Percentiles rank a stretch among this genome's conserved stretches.
Conservation (phyloP, 345 rosid genomes). For the Hibiscus mutabilis region DNA sequence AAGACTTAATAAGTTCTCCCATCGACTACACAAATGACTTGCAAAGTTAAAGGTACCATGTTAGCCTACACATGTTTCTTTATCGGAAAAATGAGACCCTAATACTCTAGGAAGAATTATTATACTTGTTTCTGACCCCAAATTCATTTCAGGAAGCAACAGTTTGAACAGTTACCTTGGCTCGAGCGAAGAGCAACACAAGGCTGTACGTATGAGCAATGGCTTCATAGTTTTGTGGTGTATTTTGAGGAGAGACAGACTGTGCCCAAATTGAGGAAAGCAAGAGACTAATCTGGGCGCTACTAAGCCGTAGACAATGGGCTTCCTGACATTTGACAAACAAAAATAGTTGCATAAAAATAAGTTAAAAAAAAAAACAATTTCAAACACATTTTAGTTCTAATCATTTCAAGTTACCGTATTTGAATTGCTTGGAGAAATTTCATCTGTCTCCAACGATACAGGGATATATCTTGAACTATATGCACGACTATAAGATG, state of each 20-base stretch:
- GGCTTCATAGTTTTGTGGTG: constrained; percentile 87
- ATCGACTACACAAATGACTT: neutral
- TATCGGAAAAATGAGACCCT: neutral
- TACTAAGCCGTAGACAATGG: constrained; percentile 70
- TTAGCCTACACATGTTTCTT: neutral
- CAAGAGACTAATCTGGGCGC: constrained; percentile 85
- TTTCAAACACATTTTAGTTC: neutral
- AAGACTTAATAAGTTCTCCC: neutral
- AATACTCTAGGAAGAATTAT: neutral
- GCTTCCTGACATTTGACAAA: constrained; percentile 43
- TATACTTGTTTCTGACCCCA: neutral
- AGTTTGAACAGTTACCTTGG: constrained; percentile 53
- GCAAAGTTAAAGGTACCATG: neutral
- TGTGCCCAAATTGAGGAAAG: constrained; percentile 94
- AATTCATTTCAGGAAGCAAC: constrained; percentile 2
- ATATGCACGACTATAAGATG: constrained; percentile 43
- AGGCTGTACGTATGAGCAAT: constrained; percentile 91
- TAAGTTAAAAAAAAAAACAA: constrained; percentile 2
- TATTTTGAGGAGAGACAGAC: constrained; percentile 79
- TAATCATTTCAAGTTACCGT: constrained; percentile 26
- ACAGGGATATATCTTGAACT: constrained; percentile 22
- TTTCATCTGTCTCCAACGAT: constrained; percentile 24
- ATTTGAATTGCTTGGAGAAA: constrained; percentile 15
- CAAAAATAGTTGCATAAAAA: constrained; percentile 8
- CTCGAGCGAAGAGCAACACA: constrained; percentile 78